These are phyloP conservation scores for Hypomontagnella submonticulosa DNA, from an alignment of 495 filamentous ascomycete genomes.

Conservation along the genomic window DNA sequence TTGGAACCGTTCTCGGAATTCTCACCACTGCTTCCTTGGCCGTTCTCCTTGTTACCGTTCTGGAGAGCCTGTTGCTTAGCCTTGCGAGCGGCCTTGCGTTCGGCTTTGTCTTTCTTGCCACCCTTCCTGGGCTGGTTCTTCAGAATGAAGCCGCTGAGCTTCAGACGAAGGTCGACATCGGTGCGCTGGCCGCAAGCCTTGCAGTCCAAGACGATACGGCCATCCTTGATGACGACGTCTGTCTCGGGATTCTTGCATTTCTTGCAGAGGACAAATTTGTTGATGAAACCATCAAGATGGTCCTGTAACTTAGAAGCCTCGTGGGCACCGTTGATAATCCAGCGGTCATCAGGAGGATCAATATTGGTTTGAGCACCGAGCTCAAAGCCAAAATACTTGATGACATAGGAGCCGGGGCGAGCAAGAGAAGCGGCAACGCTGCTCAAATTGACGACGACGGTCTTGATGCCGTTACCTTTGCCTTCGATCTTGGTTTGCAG, in stretches of 20 bases:
- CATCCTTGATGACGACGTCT: constrained; percentile 92
- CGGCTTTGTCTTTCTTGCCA: constrained; percentile 90
- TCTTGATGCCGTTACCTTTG: constrained; percentile 98
- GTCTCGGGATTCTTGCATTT: constrained; percentile 99
- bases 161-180: constrained; percentile 90
- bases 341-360: constrained; percentile 95
- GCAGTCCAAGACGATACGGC: constrained; percentile 90
- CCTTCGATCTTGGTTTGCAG: constrained; percentile 99
- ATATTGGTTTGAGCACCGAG: constrained; percentile 98
- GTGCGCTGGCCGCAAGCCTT: constrained; percentile 96
- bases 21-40: constrained; percentile 71
- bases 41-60: constrained; percentile 64
- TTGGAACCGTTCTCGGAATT: constrained; percentile 77
- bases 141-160: constrained; percentile 96
- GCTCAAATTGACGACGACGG: constrained; percentile 95
- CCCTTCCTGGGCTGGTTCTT: constrained; percentile 91
- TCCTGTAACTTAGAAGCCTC: constrained; percentile 96
- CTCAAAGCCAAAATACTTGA: constrained; percentile 99
- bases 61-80: constrained; percentile 82
- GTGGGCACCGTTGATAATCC: constrained; percentile 99
- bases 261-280: constrained; percentile 98
- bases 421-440: constrained; percentile 93
- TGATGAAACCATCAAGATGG: constrained; percentile 97
- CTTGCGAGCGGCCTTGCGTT: constrained; percentile 85
- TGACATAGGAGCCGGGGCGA: constrained; percentile 91